A percentile compares a stretch with the other conserved stretches of the same genome.
Conservation (phyloP, 805 yeast genomes). For the Wickerhamiella alocasiicola region DNA sequence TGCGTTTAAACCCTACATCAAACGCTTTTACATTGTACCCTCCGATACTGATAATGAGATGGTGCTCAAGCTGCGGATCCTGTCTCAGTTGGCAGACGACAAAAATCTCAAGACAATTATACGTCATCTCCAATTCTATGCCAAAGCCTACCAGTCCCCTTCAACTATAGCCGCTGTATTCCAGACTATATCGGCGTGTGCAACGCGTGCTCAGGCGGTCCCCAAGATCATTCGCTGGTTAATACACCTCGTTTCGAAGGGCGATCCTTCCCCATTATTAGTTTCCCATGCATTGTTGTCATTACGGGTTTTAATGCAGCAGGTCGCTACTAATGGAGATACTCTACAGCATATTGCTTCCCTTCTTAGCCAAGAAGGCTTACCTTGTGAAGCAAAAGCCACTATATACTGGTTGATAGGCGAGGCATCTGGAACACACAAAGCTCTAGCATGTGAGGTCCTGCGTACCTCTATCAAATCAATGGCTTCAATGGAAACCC, state of each 20-base stretch:
- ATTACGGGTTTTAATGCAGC: conserved; percentile 18
- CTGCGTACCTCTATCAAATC: conserved; percentile 45
- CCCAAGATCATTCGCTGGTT: conserved; percentile 15
- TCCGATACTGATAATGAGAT: conserved; percentile 37
- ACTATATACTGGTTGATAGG: conserved; percentile 87
- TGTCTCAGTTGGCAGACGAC: conserved; percentile 2
- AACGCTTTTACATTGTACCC: conserved; percentile 42
- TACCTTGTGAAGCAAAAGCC: conserved; percentile 46
- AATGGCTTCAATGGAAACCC: conserved; percentile 32
- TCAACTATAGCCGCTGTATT: conserved; percentile 7
- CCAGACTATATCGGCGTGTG: conserved; percentile 12
- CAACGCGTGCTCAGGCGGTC: conserved; percentile 9
- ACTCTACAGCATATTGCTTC: conserved; percentile 13
- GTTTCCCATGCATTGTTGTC: conserved; percentile 18
- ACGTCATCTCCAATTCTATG: conserved; percentile 10
- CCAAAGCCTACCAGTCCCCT: neutral
- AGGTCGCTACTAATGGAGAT: conserved; percentile 1
- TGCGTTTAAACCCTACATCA: conserved; percentile 24
- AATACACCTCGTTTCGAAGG: conserved; percentile 11
- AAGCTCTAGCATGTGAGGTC: conserved; percentile 60
- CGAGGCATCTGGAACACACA: conserved; percentile 44
- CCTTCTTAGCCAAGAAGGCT: conserved; percentile 23
- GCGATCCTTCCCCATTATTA: conserved; percentile 11
- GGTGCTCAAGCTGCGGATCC: conserved; percentile 40
- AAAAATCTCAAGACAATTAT: conserved; percentile 1